Conservation (phyloP, 345 rosid species). For the Viola odorata region DNA sequence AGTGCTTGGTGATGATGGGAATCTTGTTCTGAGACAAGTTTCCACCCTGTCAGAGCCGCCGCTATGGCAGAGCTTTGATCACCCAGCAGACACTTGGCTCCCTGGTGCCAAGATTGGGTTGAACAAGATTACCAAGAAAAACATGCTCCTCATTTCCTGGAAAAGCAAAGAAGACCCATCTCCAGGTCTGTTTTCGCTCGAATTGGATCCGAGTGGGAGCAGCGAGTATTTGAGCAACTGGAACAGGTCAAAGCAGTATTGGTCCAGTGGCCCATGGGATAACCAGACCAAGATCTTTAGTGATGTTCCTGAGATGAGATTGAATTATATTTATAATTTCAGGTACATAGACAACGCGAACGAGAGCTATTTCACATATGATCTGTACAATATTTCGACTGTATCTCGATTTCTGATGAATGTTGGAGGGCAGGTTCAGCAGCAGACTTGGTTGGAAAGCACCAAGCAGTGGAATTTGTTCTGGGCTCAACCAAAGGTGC, state of each 20-base stretch:
- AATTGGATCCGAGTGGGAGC: constrained; percentile 41
- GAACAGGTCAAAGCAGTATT: constrained; percentile 43
- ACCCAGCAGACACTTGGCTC: constrained; percentile 64
- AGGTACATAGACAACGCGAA: constrained; percentile 30
- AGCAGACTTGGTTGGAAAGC: constrained; percentile 29
- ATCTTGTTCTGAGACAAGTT: constrained; percentile 46
- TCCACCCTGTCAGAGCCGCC: constrained; percentile 13
- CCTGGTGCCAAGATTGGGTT: constrained; percentile 55
- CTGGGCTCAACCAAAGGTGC: constrained; percentile 66
- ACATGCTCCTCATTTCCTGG: constrained; percentile 54
- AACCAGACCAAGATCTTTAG: too few relatives aligned
- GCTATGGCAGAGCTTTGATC: constrained; percentile 76
- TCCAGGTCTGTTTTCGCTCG: constrained; percentile 68
- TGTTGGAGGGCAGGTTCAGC: constrained; percentile 56
- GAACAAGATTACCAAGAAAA: constrained; percentile 30
- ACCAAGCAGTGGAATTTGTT: constrained; percentile 49
- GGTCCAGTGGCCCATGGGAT: constrained; percentile 64
- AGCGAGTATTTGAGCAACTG: constrained; percentile 47
- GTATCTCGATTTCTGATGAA: constrained; percentile 51
- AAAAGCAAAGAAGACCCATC: constrained; percentile 56
- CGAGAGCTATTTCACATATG: constrained; percentile 62
- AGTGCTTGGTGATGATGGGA: constrained; percentile 49
- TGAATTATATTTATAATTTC: constrained; percentile 47
- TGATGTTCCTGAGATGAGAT: neutral
- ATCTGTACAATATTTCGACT: constrained; percentile 15